These are phyloP conservation scores for Aspergillus sp. DNA, from an alignment of 2,329 filamentous ascomycete genomes.

Conservation along the genomic window DNA sequence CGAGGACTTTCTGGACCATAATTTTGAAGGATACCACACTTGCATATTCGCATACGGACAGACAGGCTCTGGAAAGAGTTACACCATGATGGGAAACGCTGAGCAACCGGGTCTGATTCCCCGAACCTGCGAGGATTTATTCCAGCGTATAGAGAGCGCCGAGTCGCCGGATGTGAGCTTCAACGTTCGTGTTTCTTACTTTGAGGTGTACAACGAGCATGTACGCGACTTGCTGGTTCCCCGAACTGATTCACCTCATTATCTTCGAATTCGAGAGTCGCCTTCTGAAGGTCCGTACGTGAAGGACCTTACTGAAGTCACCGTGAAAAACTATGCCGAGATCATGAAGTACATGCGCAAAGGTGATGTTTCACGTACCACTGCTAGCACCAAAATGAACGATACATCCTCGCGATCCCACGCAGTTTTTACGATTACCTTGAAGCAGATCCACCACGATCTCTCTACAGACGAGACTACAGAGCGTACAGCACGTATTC, in stretches of 20 bases:
- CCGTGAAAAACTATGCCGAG: slow-evolving; percentile 81
- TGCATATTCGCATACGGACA: slow-evolving; percentile 99
- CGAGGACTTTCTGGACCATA: slow-evolving; percentile 97
- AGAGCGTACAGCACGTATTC: slow-evolving; percentile 88
- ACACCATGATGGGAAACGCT: slow-evolving; percentile 91
- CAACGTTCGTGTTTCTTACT: slow-evolving; percentile 96
- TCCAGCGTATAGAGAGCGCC: slow-evolving; percentile 83
- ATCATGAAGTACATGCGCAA: slow-evolving; percentile 88
- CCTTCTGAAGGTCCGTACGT: slow-evolving; percentile 95
- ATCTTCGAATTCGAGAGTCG: slow-evolving; percentile 95
- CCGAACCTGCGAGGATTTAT: slow-evolving; percentile 91
- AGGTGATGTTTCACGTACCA: slow-evolving; percentile 84
- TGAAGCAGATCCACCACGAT: slow-evolving; percentile 98
- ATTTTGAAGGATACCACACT: slow-evolving; percentile 98
- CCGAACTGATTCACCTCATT: slow-evolving; percentile 75
- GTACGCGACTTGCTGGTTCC: slow-evolving; percentile 90
- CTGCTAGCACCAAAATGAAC: slow-evolving; percentile 98
- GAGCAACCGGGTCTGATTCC: slow-evolving; percentile 90
- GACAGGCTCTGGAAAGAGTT: slow-evolving; percentile 96
- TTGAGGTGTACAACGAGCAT: slow-evolving; percentile 99
- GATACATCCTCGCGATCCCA: slow-evolving; percentile 96
- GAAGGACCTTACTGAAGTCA: slow-evolving; percentile 91
- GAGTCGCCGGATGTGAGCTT: slow-evolving; percentile 92
- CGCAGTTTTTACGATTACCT: slow-evolving; percentile 94
- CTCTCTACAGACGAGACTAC: slow-evolving; percentile 97